Base-by-base conservation (phyloP, 1,139 yeast genomes). In the Sugiyamaella grinbergsii region DNA sequence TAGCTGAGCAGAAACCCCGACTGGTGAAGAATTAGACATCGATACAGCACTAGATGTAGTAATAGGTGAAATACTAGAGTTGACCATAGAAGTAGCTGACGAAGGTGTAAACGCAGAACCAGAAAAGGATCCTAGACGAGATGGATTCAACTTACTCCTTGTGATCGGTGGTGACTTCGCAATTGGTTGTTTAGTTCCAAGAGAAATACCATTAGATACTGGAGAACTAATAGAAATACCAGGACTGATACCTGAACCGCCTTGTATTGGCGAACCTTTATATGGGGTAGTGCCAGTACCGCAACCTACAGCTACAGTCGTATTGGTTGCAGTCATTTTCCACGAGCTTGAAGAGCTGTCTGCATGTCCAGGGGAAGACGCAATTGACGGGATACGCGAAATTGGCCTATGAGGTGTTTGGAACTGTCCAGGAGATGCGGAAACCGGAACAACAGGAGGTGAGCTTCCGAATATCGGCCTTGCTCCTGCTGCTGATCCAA, bases 131-230 rank as follows among this genome's bases (percentile, higher is more conserved):
- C 41, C 41, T n/a, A 28, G 16, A 16, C 24, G 20, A 18, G 48
- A 23, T 29, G 38, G 40, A 33, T 49, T 48, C 47, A 48, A 36
- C 15, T 48, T 42, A 32, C 54, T 48, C 19, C 47, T 23, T 11
- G 40, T 24, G 3, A 38, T 16, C 5, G 51, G 36, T 6, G 57
- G 51, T 2, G 54, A 46, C 16, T 37, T 40, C 2, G 33, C 29
- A 7, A 45, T 42, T 1, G 54, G 47, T 8, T 47, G 52, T 23
- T 50, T 50, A 5, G 41, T 19, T 13, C 49, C 53, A 10, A 50
- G 24, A 4, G 42, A 23, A 15, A 46, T 26, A n/a, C 28, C 13
- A 11, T 34, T 5, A 20, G 42, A 16, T 10, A 7, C 5, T 10
- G 47, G 19, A 31, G 13, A 8, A 11, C 11, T 8, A 36, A 13